Evolutionary conservation across 768 basidiomycete species (phyloP).

Genomic region (Calocybe gangraenosa): DNA sequence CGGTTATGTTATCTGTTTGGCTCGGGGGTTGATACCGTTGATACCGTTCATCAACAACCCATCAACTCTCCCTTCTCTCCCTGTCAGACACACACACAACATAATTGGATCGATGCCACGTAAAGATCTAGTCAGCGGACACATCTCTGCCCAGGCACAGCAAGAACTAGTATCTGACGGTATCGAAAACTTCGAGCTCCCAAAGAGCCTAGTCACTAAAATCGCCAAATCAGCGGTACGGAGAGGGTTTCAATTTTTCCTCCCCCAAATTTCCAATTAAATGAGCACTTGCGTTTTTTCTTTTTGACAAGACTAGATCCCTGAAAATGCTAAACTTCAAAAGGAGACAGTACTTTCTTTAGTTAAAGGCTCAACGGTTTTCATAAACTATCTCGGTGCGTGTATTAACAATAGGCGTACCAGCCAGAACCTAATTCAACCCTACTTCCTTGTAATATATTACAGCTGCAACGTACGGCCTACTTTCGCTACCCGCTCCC

Average conservation of each 20-base stretch:
- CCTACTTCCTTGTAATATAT: neutral
- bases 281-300: too few species aligned
- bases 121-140: conserved; percentile 53
- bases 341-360: conserved; percentile 87
- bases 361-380: conserved; percentile 87
- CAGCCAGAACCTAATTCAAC: neutral
- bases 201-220: conserved; percentile 76
- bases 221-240: conserved; percentile 80
- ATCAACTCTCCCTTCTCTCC: too few species aligned
- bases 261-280: too few species aligned
- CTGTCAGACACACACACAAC: too few species aligned
- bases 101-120: conserved; percentile 63
- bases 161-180: conserved; percentile 80
- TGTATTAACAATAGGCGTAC: conserved; percentile 3
- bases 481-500: neutral
- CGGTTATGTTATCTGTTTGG: too few species aligned
- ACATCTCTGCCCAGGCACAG: conserved; percentile 69
- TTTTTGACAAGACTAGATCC: conserved; percentile 49
- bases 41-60: too few species aligned
- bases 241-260: too few species aligned
- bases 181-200: conserved; percentile 87
- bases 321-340: conserved; percentile 81
- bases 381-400: conserved; percentile 90
- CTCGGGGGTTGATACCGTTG: too few species aligned
- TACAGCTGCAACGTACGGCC: conserved; percentile 47